Evolutionary conservation across 352 stramenopile species (phyloP).

Genomic region (Globisporangium polare): DNA sequence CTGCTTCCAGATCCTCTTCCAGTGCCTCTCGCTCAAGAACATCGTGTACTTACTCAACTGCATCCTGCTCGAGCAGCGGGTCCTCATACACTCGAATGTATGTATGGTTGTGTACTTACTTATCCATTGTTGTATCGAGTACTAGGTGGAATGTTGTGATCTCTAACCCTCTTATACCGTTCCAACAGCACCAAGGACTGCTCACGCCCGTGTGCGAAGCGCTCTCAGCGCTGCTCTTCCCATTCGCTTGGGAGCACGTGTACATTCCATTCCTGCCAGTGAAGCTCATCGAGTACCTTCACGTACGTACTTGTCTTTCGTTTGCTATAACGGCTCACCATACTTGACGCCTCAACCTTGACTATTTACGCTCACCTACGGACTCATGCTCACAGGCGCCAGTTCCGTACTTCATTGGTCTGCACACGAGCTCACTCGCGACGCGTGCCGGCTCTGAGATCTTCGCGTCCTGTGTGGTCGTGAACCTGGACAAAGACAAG

Average conservation of each 20-base stretch:
- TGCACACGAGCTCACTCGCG: constrained; percentile 80
- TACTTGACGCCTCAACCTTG: neutral
- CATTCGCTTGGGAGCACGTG: constrained; percentile 83
- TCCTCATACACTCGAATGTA: constrained; percentile 81
- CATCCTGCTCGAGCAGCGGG: constrained; percentile 78
- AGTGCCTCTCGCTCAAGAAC: constrained; percentile 75
- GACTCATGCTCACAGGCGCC: constrained; percentile 48
- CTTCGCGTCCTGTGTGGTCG: constrained; percentile 76
- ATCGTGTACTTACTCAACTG: constrained; percentile 81
- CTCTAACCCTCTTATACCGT: neutral
- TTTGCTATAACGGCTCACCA: neutral
- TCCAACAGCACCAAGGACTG: constrained; percentile 49
- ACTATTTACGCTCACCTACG: neutral
- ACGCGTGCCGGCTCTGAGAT: constrained; percentile 67
- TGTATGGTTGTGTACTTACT: constrained; percentile 3
- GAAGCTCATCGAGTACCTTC: constrained; percentile 81
- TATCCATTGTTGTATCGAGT: neutral
- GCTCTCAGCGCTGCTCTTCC: constrained; percentile 73
- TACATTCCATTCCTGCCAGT: constrained; percentile 84
- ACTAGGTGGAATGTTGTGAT: neutral
- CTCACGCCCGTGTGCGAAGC: constrained; percentile 80
- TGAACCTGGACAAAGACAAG: constrained; percentile 84
- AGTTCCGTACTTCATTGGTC: constrained; percentile 80
- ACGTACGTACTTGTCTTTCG: constrained; percentile 23
- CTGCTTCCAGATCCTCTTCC: constrained; percentile 79